phyloP scores from a whole-genome alignment of 495 filamentous ascomycete genomes.

The Geopyxis carbonaria region DNA sequence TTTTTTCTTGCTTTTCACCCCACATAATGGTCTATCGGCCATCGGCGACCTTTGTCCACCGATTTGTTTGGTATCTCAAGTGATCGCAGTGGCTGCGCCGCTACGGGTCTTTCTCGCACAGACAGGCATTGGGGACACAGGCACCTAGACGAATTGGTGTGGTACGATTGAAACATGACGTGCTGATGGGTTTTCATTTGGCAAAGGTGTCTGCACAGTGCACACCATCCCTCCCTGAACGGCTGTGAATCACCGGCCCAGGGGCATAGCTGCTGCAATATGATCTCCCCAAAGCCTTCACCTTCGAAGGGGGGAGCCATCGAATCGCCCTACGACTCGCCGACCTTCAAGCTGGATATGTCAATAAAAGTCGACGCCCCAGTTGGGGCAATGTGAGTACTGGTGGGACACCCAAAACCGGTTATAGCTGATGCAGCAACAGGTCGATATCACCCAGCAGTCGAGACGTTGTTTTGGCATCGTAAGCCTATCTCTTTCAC shows the following conservation, averaged over 20 bases:
- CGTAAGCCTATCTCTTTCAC: conserved; percentile 38
- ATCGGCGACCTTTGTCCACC: too few species aligned
- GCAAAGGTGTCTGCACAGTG: background rate
- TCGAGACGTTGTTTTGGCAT: conserved; percentile 80
- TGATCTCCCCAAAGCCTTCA: conserved; percentile 11
- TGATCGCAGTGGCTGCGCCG: too few species aligned
- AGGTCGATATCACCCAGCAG: conserved; percentile 75
- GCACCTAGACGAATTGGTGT: too few species aligned
- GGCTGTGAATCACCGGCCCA: conserved; percentile 18
- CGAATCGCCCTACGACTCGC: conserved; percentile 59
- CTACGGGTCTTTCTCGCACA: too few species aligned
- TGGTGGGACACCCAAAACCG: too few species aligned
- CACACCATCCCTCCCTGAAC: conserved; percentile 4
- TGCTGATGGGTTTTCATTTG: background rate
- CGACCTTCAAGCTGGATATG: conserved; percentile 71
- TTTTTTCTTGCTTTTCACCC: too few species aligned
- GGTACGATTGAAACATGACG: conserved; percentile 2
- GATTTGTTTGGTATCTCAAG: too few species aligned
- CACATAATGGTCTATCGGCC: too few species aligned
- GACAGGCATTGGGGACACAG: too few species aligned
- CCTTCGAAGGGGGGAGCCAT: conserved; percentile 27
- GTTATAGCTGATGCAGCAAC: conserved; percentile 25
- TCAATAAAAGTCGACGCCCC: conserved; percentile 69
- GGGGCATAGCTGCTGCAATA: conserved; percentile 19
- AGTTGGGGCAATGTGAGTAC: conserved; percentile 46